A percentile compares a stretch with the other conserved stretches of the same genome.
These are phyloP conservation scores for Microdochium bolleyi DNA, from an alignment of 2,329 filamentous ascomycete genomes.

Conservation along the genomic window DNA sequence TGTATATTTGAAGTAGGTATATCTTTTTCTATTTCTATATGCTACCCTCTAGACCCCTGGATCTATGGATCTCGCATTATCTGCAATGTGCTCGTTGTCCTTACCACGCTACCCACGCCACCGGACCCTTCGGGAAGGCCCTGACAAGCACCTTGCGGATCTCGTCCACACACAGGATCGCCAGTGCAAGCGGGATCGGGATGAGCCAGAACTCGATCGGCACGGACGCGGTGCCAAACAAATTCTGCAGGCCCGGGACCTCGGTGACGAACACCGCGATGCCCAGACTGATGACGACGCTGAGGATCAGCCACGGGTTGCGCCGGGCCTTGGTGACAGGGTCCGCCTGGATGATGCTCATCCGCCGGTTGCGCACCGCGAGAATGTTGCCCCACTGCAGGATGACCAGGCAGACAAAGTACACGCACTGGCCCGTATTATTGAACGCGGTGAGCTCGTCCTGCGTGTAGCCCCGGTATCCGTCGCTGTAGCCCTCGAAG, in stretches of 20 bases:
- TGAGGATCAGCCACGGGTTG: constrained; percentile 39
- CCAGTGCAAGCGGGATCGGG: constrained; percentile 39
- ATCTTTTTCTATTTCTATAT: too few species aligned
- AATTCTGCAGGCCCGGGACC: constrained; percentile 35
- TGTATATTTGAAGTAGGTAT: too few species aligned
- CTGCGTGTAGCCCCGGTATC: constrained; percentile 38
- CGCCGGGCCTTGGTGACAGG: constrained; percentile 35
- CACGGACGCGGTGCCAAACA: constrained; percentile 40
- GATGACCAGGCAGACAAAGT: constrained; percentile 45
- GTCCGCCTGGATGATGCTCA: constrained; percentile 43
- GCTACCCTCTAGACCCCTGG: background rate
- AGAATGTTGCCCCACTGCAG: constrained; percentile 47
- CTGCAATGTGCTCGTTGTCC: too few species aligned
- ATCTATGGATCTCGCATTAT: too few species aligned
- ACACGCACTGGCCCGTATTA: constrained; percentile 39
- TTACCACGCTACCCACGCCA: constrained; percentile 43
- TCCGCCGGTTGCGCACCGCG: constrained; percentile 39
- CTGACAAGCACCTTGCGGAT: constrained; percentile 40
- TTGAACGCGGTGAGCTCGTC: constrained; percentile 39
- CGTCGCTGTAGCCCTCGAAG: constrained; percentile 37
- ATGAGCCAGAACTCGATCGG: constrained; percentile 45
- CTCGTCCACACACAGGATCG: constrained; percentile 43
- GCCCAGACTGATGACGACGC: constrained; percentile 35
- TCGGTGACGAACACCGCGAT: constrained; percentile 48
- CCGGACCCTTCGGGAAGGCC: constrained; percentile 29